Conservation (phyloP, 1,284 basidiomycete species). For the Amylostereum areolatum region DNA sequence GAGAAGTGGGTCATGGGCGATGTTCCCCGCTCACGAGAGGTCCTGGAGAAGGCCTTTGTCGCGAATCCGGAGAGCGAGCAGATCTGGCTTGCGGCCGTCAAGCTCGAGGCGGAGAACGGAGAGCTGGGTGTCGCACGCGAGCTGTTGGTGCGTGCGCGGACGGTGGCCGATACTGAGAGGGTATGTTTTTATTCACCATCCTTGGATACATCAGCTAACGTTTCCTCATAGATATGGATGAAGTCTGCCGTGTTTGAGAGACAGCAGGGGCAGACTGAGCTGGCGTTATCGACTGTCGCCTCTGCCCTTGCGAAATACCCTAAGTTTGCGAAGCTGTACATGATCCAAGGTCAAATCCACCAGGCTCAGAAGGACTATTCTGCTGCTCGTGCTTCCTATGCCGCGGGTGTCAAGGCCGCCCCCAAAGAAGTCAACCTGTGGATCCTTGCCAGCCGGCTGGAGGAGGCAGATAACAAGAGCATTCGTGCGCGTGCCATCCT, state of each 20-base stretch:
- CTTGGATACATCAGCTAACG: not conserved
- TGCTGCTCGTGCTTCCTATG: conserved; percentile 73
- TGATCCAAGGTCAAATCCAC: conserved; percentile 93
- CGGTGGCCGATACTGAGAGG: conserved; percentile 85
- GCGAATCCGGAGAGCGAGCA: conserved; percentile 95
- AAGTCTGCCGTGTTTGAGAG: conserved; percentile 95
- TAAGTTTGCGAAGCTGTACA: conserved; percentile 86
- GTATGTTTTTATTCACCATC: conserved; percentile 45
- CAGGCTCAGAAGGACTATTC: conserved; percentile 54
- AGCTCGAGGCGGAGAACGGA: conserved; percentile 92
- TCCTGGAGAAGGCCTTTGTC: conserved; percentile 87
- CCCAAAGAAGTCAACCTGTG: conserved; percentile 82
- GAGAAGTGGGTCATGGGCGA: conserved; percentile 91
- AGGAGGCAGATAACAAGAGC: conserved; percentile 82
- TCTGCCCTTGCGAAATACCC: conserved; percentile 79
- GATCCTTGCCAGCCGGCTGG: conserved; percentile 83
- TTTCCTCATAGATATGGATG: conserved; percentile 83
- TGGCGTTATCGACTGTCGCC: conserved; percentile 72
- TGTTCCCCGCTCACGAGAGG: conserved; percentile 79
- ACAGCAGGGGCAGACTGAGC: conserved; percentile 73
- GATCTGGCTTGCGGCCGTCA: conserved; percentile 96
- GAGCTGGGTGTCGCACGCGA: conserved; percentile 82
- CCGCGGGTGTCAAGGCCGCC: conserved; percentile 77
- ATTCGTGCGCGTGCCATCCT: conserved; percentile 92
- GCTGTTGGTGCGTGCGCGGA: conserved; percentile 82